Conservation (phyloP, 176 grass and related monocot genomes). For the Typha latifolia region DNA sequence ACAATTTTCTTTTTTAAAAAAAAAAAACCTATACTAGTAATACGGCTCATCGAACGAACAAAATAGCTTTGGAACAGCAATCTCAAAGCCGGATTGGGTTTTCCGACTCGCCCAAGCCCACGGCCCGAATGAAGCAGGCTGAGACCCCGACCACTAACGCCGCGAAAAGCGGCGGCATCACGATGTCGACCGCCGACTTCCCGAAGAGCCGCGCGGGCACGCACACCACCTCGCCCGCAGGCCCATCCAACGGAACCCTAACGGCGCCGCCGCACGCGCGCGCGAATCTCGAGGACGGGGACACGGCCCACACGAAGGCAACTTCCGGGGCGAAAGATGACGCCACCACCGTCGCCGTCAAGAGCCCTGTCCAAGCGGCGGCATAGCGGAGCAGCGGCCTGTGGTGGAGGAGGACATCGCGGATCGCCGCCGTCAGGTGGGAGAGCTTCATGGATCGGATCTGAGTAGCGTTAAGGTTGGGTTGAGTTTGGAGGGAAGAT, state of each 20-base stretch:
- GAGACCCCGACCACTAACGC: slow-evolving; percentile 65
- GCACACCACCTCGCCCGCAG: slow-evolving; percentile 27
- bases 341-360: slow-evolving; percentile 43
- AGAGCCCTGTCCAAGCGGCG: slow-evolving; percentile 43
- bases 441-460: slow-evolving; percentile 15
- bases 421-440: neutral
- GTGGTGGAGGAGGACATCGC: slow-evolving; percentile 4
- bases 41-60: too few species aligned
- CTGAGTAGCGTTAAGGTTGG: neutral
- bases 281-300: slow-evolving; percentile 1
- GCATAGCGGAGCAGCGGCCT: slow-evolving; percentile 29
- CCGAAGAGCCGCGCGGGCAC: slow-evolving; percentile 39
- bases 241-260: slow-evolving; percentile 52
- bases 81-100: neutral
- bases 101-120: slow-evolving; percentile 29
- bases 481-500: neutral
- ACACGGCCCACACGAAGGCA: slow-evolving; percentile 67
- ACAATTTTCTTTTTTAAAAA: too few species aligned
- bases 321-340: slow-evolving; percentile 56
- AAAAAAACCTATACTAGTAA: too few species aligned
- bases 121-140: slow-evolving; percentile 55
- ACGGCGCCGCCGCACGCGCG: neutral
- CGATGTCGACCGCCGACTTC: slow-evolving; percentile 31
- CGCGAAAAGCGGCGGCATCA: slow-evolving; percentile 67
- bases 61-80: too few species aligned